Evolutionary conservation across 2,329 filamentous ascomycete species (phyloP), one percentile per base, ranked within the genome.

Genomic region (Sordariomycetes sp.): DNA sequence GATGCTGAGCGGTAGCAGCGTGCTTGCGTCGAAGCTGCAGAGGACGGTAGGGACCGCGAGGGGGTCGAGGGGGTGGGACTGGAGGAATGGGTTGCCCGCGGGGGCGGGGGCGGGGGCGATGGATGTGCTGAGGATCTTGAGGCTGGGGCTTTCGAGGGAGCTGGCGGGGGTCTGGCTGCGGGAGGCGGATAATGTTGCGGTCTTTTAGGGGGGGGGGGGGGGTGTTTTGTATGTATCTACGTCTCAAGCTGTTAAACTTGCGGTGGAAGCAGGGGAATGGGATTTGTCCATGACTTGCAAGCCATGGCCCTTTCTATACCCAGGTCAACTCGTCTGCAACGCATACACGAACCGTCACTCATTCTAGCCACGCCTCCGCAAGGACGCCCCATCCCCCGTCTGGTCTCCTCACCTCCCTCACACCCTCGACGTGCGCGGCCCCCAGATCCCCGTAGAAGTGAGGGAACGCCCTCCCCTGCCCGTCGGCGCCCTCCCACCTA

Each of bases 81-180:
- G 87, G 89, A 75, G 89, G 63, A 74, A 73, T 69, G 88, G 87
- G 84, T 74, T 95, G 86, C 85, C 74, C 82, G 65, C 79, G 34
- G 76, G 75, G 12, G 81, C 79, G 20, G 82, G 73, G 61, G 87
- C 83, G 0, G 76, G 77, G 53, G 87, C 83, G 0, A 76, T 77
- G 53, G 87, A 92, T 61, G 75, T 96, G n/a, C 71, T 96, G 59
- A 77, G 78, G 61, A 79, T 85, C 61, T 67, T 96, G 69, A 79
- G 91, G 62, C 68, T 89, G 55, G 87, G 85, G 2, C 69, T 96
- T 65, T 87, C 89, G 15, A 82, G 79, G 67, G 89, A 94, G 62
- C 71, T 95, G 65, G 86, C 82, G 15, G 79, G 76, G 64, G 74
- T 85, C 56, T 90, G 86, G 85, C 69, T 87, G 36, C 76, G 80